These are phyloP conservation scores for Cytospora leucostoma DNA, from an alignment of 2,329 filamentous ascomycete species.

Conservation along the genomic window DNA sequence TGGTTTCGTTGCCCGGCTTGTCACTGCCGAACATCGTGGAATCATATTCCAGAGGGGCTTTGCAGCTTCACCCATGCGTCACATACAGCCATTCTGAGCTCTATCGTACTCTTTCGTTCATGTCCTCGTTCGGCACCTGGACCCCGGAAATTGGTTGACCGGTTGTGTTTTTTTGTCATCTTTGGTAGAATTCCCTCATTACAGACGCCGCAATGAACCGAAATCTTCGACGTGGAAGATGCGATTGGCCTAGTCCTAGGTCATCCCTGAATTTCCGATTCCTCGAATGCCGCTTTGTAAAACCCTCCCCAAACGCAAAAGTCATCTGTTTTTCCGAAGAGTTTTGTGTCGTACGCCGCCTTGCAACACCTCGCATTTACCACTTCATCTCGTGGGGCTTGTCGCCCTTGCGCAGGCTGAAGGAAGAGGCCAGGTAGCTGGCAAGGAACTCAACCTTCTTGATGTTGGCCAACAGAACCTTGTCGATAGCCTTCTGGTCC, in stretches of 20 bases:
- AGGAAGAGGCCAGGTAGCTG: conserved; percentile 92
- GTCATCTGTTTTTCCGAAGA: conserved; percentile 34
- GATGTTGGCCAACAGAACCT: conserved; percentile 90
- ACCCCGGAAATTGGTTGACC: conserved; percentile 21
- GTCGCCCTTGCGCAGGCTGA: conserved; percentile 99
- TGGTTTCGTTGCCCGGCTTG: not conserved
- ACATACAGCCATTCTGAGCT: conserved; percentile 11
- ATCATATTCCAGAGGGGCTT: conserved; percentile 14
- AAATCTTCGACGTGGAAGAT: conserved; percentile 66
- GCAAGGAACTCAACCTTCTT: conserved; percentile 96
- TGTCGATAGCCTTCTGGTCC: conserved; percentile 99
- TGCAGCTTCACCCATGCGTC: conserved; percentile 1
- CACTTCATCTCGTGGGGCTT: conserved; percentile 99
- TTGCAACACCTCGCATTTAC: conserved; percentile 56
- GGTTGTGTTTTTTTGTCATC: conserved; percentile 25
- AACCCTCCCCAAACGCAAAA: conserved; percentile 29
- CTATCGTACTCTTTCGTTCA: conserved; percentile 17
- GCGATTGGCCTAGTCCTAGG: conserved; percentile 62
- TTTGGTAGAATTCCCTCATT: conserved; percentile 57
- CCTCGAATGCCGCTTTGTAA: conserved; percentile 28
- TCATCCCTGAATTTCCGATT: conserved; percentile 26
- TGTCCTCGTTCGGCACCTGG: conserved; percentile 15
- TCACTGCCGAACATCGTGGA: not conserved
- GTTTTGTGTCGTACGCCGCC: conserved; percentile 29
- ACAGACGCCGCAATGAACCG: conserved; percentile 68